phyloP scores from a whole-genome alignment of 352 stramenopile species.

The Pythium volutum region DNA sequence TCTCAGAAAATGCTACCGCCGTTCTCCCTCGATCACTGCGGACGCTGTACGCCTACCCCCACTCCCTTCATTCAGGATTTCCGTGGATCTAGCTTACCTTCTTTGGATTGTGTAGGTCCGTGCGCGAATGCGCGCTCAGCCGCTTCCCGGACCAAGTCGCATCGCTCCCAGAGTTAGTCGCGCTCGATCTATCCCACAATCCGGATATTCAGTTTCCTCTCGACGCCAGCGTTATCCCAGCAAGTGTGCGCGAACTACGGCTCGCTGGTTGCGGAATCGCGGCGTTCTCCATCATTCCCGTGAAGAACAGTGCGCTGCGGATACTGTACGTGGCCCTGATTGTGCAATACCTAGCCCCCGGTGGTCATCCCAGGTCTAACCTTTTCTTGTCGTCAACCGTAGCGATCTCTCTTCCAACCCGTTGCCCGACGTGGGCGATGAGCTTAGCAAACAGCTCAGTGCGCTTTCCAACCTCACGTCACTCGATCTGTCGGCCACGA shows the following conservation, averaged over 20 bases:
- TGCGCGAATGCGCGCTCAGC: constrained; percentile 10
- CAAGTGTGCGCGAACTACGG: neutral
- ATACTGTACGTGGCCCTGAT: constrained; percentile 16
- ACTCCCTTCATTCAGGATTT: neutral
- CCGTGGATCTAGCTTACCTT: neutral
- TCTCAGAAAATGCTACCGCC: neutral
- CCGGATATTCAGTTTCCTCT: neutral
- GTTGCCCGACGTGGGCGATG: neutral
- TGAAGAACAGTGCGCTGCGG: constrained; percentile 4
- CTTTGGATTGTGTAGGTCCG: constrained; percentile 10
- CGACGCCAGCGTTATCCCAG: neutral
- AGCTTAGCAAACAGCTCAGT: neutral
- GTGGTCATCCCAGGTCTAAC: neutral
- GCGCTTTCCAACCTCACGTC: neutral
- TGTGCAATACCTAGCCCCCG: neutral
- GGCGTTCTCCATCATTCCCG: neutral
- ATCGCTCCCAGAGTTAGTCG: neutral
- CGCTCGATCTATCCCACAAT: constrained; percentile 21
- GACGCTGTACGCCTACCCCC: constrained; percentile 5
- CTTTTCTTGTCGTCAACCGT: neutral
- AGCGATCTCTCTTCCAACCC: constrained; percentile 22
- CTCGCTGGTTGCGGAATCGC: constrained; percentile 12
- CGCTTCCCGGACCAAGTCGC: constrained; percentile 1
- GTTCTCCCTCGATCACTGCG: neutral
- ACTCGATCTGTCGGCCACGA: constrained; percentile 20